Base-by-base conservation (phyloP, 2,329 filamentous ascomycete species). In the Ophiostoma tasmaniense region DNA sequence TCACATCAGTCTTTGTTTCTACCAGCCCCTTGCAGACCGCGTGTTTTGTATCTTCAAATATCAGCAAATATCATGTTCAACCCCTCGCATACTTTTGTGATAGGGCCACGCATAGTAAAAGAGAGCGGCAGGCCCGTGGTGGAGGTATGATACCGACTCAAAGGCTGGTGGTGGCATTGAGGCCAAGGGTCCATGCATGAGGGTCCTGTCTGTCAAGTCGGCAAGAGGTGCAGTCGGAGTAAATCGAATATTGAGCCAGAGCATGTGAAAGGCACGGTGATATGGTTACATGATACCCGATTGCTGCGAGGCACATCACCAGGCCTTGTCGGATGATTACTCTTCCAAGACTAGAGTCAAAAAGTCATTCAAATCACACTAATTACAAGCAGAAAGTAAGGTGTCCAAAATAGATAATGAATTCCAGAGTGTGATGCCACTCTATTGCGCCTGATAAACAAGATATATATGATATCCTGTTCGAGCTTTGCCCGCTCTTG, bases 401-500 rank as follows among this genome's bases (percentile, higher is more conserved):
- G 17, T 39, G 14, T 37, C 30, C 17, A 39, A 25, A 64, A 64
- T 13, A 33, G 6, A 64, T 20, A 8, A 22, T 39, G 39, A 13
- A 64, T 37, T 37, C 61, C 33, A 64, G 20, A 64, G 35, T 64
- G 10, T 13, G 10, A 22, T 37, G 13, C 4, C 30, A 37, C 35
- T 22, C 33, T n/a, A 2, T 22, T 39, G 61, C 61, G 61, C 61
- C 61, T 64, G 30, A 11, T 64, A 22, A 28, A 64, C 11, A 6
- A 37, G 61, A 64, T 20, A 64, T 33, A 3, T 14, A 64, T 22
- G 55, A 64, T 64, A 33, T 37, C 33, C 2, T 22, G 10, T 22
- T 25, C 61, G 35, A 64, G 61, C 61, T 8, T 62, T 64, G 61
- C 61, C 61, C 37, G 61, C 61, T 64, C n/a, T 37, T 37, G 8